Conservation (phyloP, 768 basidiomycete species). For the Tylopilus felleus region DNA sequence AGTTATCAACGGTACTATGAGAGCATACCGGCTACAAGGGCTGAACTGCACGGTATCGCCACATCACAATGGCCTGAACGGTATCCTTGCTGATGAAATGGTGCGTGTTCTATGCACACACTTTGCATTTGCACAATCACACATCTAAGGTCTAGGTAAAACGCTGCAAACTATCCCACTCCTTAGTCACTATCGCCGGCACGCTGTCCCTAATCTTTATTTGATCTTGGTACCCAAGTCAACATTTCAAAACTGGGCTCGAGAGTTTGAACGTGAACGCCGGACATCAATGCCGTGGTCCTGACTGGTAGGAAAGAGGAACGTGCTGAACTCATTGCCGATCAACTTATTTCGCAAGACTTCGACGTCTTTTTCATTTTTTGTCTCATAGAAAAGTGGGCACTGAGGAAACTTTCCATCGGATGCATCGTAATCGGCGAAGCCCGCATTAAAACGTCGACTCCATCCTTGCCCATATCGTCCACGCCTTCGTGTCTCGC, state of each 20-base stretch:
- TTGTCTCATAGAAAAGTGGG: constrained; percentile 88
- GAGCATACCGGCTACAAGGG: too few relatives aligned
- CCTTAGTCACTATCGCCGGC: too few relatives aligned
- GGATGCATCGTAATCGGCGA: constrained; percentile 99
- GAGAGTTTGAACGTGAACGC: constrained; percentile 79
- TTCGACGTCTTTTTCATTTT: constrained; percentile 96
- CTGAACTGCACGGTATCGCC: constrained; percentile 48
- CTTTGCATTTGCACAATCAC: too few relatives aligned
- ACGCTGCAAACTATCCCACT: too few relatives aligned
- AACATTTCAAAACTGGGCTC: too few relatives aligned
- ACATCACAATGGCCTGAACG: constrained; percentile 94
- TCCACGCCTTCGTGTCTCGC: constrained; percentile 83
- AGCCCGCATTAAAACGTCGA: constrained; percentile 99
- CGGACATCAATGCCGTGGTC: constrained; percentile 77
- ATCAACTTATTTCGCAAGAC: constrained; percentile 58
- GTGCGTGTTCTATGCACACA: constrained; percentile 8
- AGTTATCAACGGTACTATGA: constrained; percentile 60
- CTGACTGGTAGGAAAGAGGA: constrained; percentile 90
- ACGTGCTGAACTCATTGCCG: constrained; percentile 72
- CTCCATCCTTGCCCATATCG: constrained; percentile 92
- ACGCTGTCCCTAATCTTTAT: too few relatives aligned
- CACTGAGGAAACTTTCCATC: constrained; percentile 91
- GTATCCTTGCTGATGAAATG: constrained; percentile 98
- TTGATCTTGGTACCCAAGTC: too few relatives aligned
- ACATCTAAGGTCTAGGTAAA: too few relatives aligned